Percentiles rank a stretch among this genome's conserved stretches.
Conservation (phyloP, 148 eudicot genomes). For the Rhododendron mucronatum region DNA sequence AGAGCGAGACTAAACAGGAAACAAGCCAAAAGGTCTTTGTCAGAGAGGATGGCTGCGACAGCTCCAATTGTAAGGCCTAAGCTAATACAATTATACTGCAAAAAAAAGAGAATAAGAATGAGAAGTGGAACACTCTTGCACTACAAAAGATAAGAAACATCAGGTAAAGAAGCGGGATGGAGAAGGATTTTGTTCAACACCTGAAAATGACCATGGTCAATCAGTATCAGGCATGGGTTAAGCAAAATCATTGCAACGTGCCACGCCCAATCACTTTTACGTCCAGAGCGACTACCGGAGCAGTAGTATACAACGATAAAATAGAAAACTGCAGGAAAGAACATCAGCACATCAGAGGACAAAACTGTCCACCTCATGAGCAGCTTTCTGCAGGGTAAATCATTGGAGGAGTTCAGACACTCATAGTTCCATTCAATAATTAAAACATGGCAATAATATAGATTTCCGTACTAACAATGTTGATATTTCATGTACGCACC, state of each 20-base stretch:
- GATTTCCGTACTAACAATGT: neutral
- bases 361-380: conserved; percentile 95
- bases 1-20: conserved; percentile 68
- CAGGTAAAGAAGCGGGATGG: neutral
- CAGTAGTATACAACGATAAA: conserved; percentile 40
- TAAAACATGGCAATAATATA: neutral
- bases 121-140: neutral
- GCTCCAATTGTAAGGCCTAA: conserved; percentile 87
- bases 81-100: conserved; percentile 92
- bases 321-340: conserved; percentile 78
- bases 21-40: conserved; percentile 69
- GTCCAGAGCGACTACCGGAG: conserved; percentile 24
- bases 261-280: conserved; percentile 56
- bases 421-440: neutral
- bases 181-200: conserved; percentile 22
- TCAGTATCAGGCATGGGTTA: conserved; percentile 73
- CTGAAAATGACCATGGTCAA: conserved; percentile 99
- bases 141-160: conserved; percentile 5
- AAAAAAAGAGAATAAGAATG: neutral
- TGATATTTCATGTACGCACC: conserved; percentile 35
- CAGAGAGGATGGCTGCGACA: conserved; percentile 65
- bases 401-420: neutral
- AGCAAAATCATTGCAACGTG: conserved; percentile 61
- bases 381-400: conserved; percentile 66
- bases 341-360: conserved; percentile 64